A percentile compares a stretch with the other conserved stretches of the same genome.
Evolutionary conservation across 495 filamentous ascomycete species (phyloP).

Genomic region (Talaromyces liani): DNA sequence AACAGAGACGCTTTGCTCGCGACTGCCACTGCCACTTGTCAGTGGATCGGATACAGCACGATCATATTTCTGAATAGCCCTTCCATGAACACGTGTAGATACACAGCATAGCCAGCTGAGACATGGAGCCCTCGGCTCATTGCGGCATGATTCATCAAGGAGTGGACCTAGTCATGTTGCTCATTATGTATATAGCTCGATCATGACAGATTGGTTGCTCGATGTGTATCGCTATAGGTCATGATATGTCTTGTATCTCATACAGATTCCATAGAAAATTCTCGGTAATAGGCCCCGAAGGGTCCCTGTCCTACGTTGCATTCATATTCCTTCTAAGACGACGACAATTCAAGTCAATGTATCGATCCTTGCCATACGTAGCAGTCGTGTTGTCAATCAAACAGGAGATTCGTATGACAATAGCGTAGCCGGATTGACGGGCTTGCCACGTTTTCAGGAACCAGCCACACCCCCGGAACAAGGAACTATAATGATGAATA

Average conservation of each 20-base stretch:
- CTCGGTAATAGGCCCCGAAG: not conserved
- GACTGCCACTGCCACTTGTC: not conserved
- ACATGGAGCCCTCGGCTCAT: not conserved
- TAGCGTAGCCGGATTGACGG: not conserved
- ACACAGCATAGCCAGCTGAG: not conserved
- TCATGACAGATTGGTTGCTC: not conserved
- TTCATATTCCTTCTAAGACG: not conserved
- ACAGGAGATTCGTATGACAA: not conserved
- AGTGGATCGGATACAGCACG: not conserved
- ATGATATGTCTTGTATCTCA: not conserved
- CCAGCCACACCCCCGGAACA: slow-evolving; percentile 4
- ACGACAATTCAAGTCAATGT: not conserved
- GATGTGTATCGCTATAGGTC: not conserved
- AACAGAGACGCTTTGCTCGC: not conserved
- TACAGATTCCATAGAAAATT: not conserved
- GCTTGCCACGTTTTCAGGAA: slow-evolving; percentile 6
- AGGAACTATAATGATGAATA: not conserved
- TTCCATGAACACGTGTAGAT: not conserved
- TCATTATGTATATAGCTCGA: not conserved
- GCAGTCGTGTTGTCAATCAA: not conserved
- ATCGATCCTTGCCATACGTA: not conserved
- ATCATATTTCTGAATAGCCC: not conserved
- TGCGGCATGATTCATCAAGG: not conserved
- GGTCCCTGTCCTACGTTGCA: not conserved
- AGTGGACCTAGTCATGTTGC: not conserved